Percentiles rank a stretch among this genome's conserved stretches.
phyloP scores from a whole-genome alignment of 179 eudicot genomes.

The Actinidia polygama region DNA sequence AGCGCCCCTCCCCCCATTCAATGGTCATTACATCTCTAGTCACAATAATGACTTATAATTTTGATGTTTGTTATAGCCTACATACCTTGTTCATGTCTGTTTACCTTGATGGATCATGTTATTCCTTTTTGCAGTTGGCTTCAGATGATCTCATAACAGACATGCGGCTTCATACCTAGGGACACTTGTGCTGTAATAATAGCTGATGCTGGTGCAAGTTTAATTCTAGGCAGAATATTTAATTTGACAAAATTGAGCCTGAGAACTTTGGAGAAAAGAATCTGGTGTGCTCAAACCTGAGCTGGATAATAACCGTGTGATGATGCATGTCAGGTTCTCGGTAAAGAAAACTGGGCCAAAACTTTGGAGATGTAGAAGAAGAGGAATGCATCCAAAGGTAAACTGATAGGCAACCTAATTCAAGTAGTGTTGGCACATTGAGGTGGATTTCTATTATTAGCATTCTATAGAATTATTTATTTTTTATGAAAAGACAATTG shows the following conservation, averaged over 20 bases:
- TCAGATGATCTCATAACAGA: conserved; percentile 68
- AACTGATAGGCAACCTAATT: not conserved
- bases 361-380: conserved; percentile 82
- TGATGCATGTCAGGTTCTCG: conserved; percentile 39
- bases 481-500: not conserved
- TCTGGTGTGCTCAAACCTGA: conserved; percentile 25
- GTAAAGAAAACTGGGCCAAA: conserved; percentile 62
- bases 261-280: conserved; percentile 33
- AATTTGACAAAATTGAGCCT: conserved; percentile 35
- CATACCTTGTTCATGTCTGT: conserved; percentile 22
- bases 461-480: not conserved
- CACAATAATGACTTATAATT: not conserved
- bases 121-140: conserved; percentile 51
- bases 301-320: conserved; percentile 35
- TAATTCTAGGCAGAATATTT: conserved; percentile 42
- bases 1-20: not conserved
- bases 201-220: conserved; percentile 84
- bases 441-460: not conserved
- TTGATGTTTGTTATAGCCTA: conserved; percentile 5
- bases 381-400: conserved; percentile 94
- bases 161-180: conserved; percentile 89
- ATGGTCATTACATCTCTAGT: not conserved
- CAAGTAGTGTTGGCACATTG: not conserved
- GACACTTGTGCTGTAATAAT: conserved; percentile 76
- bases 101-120: conserved; percentile 35